phyloP scores from a whole-genome alignment of 257 asterid species.

The Fraxinus pennsylvanica region DNA sequence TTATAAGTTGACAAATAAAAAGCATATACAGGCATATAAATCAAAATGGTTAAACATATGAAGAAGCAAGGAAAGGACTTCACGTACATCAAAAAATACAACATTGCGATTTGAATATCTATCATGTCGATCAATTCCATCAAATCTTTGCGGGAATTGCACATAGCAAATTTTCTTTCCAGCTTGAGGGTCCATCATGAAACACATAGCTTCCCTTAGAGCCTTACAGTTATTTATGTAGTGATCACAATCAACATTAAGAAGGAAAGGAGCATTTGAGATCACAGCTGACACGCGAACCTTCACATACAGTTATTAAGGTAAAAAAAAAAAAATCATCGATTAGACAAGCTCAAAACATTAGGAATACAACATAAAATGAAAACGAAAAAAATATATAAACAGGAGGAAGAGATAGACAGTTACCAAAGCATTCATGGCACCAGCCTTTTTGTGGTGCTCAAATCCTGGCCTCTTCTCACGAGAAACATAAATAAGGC shows the following conservation, averaged over 20 bases:
- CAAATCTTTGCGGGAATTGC: constrained; percentile 96
- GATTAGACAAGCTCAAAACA: constrained; percentile 15
- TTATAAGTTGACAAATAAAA: constrained; percentile 1
- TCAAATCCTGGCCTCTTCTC: constrained; percentile 97
- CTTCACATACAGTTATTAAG: constrained; percentile 39
- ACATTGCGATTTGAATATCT: constrained; percentile 93
- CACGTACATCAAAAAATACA: constrained; percentile 89
- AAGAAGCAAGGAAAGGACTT: not conserved
- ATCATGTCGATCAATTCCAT: constrained; percentile 93
- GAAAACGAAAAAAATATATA: not conserved
- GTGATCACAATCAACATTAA: constrained; percentile 98
- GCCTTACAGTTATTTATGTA: constrained; percentile 96
- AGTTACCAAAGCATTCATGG: constrained; percentile 93
- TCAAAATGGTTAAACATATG: not conserved
- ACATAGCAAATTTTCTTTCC: constrained; percentile 97
- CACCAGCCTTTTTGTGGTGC: constrained; percentile 99
- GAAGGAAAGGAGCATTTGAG: constrained; percentile 91
- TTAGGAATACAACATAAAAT: not conserved
- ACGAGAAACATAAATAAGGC: constrained; percentile 93
- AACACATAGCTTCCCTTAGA: constrained; percentile 95
- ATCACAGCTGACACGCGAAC: constrained; percentile 94
- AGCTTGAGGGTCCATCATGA: constrained; percentile 98
- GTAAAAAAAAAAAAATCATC: not conserved
- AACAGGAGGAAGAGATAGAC: not conserved
- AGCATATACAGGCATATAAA: constrained; percentile 8